Base-by-base conservation (phyloP, 2,329 filamentous ascomycete species). In the Paraphoma sp. region DNA sequence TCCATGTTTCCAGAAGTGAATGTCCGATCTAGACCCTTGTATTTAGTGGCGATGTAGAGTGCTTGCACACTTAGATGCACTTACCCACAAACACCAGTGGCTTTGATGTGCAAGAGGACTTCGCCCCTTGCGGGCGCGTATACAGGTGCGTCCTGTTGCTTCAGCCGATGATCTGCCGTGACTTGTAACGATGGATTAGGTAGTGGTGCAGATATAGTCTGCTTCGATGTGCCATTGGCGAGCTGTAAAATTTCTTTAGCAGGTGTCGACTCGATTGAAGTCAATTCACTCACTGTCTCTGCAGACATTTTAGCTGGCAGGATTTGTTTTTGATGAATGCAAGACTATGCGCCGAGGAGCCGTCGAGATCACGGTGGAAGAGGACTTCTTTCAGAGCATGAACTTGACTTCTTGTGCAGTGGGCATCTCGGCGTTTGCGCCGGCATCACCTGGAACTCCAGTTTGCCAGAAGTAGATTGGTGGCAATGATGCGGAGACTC, bases 1-100 rank as follows among this genome's bases (percentile, higher is more conserved):
- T 23, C 88, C 88, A 0, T 80, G 78, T 64, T 87, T 86, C 87
- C 87, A 90, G 63, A 89, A 87, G 69, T 90, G 87, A 60, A 90
- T 83, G 64, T 90, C 87, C 0, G 87, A 89, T 41, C 84, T 86
- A 56, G 14, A 8, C 18, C 10, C 11, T 12, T 8, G 4, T 68
- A 10, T 10, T 10, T 36, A 14, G 14, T 23, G 23, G 5, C 23
- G 23, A 23, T 23, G 23, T 5, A 23, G 23, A 23, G 23, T 23
- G 23, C 23, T 23, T 23, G 23, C 5, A 23, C 23, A 23, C 23
- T 23, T 23, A 5, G 16, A 16, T 42, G n/a, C 8, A 6, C 16
- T 11, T 73, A 86, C 81, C 87, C 87, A 74, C 87, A 89, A 38
- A 89, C 85, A 43, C 87, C 87, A 3, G 86, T 88, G 1, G 82